Conservation (phyloP, 2,329 filamentous ascomycete species). For the Colletotrichum lini region DNA sequence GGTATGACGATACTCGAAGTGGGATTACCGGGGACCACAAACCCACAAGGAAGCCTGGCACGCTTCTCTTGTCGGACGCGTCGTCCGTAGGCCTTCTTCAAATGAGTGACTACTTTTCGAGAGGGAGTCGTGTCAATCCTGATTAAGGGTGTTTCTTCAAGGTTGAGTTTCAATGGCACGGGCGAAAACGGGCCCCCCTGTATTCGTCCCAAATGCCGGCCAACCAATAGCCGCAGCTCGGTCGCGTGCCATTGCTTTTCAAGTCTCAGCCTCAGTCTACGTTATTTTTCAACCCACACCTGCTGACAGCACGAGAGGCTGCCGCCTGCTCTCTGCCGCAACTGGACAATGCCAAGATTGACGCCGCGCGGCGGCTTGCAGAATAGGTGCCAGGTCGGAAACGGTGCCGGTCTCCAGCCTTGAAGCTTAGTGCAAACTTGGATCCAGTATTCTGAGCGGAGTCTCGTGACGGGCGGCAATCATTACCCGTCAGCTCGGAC, state of each 20-base stretch:
- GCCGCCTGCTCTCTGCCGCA: neutral
- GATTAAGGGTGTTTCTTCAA: slow-evolving; percentile 31
- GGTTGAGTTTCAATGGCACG: slow-evolving; percentile 38
- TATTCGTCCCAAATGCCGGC: slow-evolving; percentile 33
- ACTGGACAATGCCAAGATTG: slow-evolving; percentile 20
- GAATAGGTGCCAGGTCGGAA: slow-evolving; percentile 24
- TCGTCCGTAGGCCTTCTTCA: slow-evolving; percentile 23
- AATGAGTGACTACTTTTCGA: slow-evolving; percentile 11
- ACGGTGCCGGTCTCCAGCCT: slow-evolving; percentile 22
- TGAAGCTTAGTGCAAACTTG: slow-evolving; percentile 18
- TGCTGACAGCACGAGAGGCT: neutral
- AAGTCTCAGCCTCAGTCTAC: slow-evolving; percentile 31
- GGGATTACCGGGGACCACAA: neutral
- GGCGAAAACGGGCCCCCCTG: slow-evolving; percentile 33
- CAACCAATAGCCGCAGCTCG: slow-evolving; percentile 33
- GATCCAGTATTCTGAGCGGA: slow-evolving; percentile 32
- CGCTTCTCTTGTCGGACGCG: slow-evolving; percentile 18
- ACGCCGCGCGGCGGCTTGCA: slow-evolving; percentile 19
- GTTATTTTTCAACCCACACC: slow-evolving; percentile 6
- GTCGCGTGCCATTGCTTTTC: slow-evolving; percentile 33
- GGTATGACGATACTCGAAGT: slow-evolving; percentile 9
- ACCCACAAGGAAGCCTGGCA: slow-evolving; percentile 15
- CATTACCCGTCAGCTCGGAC: slow-evolving; percentile 24
- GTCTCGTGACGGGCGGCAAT: slow-evolving; percentile 31
- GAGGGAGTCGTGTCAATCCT: slow-evolving; percentile 18